phyloP scores from a whole-genome alignment of 129 eudicot species.

The Smallanthus sonchifolius region DNA sequence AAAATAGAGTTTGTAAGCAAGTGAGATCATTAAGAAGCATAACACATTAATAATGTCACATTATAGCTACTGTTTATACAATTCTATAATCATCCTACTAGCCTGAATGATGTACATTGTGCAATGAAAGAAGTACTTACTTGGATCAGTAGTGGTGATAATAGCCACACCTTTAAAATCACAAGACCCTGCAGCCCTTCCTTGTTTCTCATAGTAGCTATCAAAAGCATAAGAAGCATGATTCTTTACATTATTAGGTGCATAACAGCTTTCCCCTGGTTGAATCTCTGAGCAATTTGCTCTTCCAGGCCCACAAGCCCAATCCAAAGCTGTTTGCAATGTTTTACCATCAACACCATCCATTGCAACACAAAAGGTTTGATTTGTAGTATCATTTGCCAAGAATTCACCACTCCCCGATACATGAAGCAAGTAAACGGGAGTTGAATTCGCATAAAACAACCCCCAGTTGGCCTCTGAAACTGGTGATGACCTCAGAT shows the following conservation, averaged over 20 bases:
- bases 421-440: conserved; percentile 86
- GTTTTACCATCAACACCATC: conserved; percentile 72
- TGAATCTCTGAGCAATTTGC: conserved; percentile 96
- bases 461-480: conserved; percentile 97
- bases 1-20: background rate
- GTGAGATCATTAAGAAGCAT: background rate
- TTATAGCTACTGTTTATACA: background rate
- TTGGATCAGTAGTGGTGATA: conserved; percentile 96
- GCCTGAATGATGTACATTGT: conserved; percentile 15
- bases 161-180: conserved; percentile 91
- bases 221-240: conserved; percentile 98
- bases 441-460: conserved; percentile 78
- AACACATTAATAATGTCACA: background rate
- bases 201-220: conserved; percentile 89
- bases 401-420: conserved; percentile 88
- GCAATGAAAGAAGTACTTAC: conserved; percentile 49
- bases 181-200: conserved; percentile 70
- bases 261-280: conserved; percentile 87
- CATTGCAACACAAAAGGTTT: conserved; percentile 75
- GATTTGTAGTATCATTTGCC: conserved; percentile 94
- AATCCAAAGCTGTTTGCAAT: conserved; percentile 89
- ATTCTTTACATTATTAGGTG: conserved; percentile 72
- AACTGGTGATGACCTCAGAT: conserved; percentile 77
- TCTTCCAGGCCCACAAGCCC: conserved; percentile 99
- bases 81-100: background rate